Evolutionary conservation across 306 rosid species (phyloP).

Genomic region (Herpetospermum pedunculosum): DNA sequence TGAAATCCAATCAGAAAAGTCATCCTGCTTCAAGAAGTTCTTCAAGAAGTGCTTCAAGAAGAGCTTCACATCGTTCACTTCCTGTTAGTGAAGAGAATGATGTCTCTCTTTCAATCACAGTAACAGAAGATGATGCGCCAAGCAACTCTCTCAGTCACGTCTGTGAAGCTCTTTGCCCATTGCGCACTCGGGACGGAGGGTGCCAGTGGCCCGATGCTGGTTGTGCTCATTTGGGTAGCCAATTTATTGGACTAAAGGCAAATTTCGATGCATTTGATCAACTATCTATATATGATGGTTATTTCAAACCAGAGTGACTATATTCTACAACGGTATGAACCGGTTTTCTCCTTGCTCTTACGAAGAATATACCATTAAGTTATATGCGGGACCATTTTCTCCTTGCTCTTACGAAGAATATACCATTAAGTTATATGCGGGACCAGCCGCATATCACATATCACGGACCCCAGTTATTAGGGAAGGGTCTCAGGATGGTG

Average conservation of each 20-base stretch:
- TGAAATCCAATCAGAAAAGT: conserved; percentile 23
- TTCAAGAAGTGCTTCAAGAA: conserved; percentile 35
- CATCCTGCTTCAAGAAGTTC: conserved; percentile 32
- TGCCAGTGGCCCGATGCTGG: conserved; percentile 85
- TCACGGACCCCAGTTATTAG: background rate
- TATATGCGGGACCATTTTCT: background rate
- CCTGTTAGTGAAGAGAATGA: conserved; percentile 37
- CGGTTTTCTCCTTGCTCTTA: background rate
- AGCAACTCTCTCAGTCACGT: conserved; percentile 30
- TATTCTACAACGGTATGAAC: too few species aligned
- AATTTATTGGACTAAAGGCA: conserved; percentile 79
- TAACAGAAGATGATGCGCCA: conserved; percentile 26
- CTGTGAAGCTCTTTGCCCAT: conserved; percentile 70
- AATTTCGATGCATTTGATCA: conserved; percentile 88
- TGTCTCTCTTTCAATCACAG: conserved; percentile 33
- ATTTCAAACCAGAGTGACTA: conserved; percentile 60
- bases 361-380: background rate
- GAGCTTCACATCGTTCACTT: conserved; percentile 20
- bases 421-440: background rate
- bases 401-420: background rate
- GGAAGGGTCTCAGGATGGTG: conserved; percentile 8
- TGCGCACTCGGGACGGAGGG: conserved; percentile 55
- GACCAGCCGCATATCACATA: background rate
- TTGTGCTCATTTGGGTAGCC: conserved; percentile 83
- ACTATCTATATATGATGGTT: conserved; percentile 63